Evolutionary conservation across 176 grass and related monocot species (phyloP).

Genomic region (Pontederia crassipes): DNA sequence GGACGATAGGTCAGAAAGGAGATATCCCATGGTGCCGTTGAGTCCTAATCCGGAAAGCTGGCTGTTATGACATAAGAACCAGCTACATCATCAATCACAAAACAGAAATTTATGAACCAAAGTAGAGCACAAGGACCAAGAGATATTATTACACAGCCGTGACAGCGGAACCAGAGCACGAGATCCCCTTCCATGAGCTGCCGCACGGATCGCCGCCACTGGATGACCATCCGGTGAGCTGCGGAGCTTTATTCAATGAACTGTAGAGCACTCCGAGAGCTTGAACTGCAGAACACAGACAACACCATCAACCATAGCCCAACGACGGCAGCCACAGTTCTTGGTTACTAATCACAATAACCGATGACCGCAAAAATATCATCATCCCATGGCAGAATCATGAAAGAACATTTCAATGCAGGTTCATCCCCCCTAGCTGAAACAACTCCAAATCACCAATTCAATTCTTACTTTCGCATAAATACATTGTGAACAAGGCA

Average conservation of each 20-base stretch:
- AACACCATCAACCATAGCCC: too few relatives aligned
- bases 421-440: too few relatives aligned
- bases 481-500: too few relatives aligned
- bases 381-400: too few relatives aligned
- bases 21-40: constrained; percentile 78
- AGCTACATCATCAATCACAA: constrained; percentile 1
- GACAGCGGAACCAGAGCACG: constrained; percentile 10
- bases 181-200: not conserved
- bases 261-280: constrained; percentile 11
- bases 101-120: not conserved
- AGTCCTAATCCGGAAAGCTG: constrained; percentile 64
- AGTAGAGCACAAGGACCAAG: not conserved
- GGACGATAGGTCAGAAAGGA: constrained; percentile 45
- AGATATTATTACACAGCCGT: not conserved
- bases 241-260: constrained; percentile 1
- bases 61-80: constrained; percentile 29
- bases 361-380: too few relatives aligned
- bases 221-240: constrained; percentile 3
- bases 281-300: constrained; percentile 5
- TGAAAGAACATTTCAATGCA: too few relatives aligned
- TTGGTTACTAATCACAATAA: too few relatives aligned
- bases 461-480: too few relatives aligned
- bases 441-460: too few relatives aligned
- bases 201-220: constrained; percentile 4
- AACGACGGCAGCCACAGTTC: too few relatives aligned